Evolutionary conservation across 495 filamentous ascomycete species (phyloP).

Genomic region (Cetradonia linearis): DNA sequence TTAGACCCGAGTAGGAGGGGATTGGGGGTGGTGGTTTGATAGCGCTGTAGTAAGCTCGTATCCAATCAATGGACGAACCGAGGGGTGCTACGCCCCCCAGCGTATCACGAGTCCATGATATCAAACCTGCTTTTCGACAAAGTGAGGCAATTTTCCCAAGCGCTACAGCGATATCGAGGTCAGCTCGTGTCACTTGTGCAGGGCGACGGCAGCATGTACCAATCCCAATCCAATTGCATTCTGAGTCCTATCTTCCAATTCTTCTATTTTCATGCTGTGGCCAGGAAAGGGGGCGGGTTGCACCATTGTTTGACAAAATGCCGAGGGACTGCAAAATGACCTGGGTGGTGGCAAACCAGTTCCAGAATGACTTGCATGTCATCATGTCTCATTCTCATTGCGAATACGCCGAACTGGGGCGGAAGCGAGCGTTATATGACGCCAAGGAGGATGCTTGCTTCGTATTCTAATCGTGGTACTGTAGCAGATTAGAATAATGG

Average conservation of each 20-base stretch:
- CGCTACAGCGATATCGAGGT: not conserved
- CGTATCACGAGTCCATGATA: constrained; percentile 8
- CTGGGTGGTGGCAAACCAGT: not conserved
- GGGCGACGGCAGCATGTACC: not conserved
- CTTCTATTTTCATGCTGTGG: not conserved
- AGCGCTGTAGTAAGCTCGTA: constrained; percentile 1
- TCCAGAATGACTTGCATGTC: constrained; percentile 10
- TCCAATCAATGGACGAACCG: constrained; percentile 10
- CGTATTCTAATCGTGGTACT: not conserved
- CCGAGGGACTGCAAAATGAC: constrained; percentile 1
- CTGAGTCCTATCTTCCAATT: not conserved
- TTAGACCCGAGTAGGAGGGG: not conserved
- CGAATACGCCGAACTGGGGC: not conserved
- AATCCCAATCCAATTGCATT: not conserved
- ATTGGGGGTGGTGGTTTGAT: constrained; percentile 5
- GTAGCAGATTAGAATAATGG: not conserved
- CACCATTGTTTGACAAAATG: constrained; percentile 1
- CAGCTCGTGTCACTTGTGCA: not conserved
- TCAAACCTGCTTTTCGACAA: constrained; percentile 4
- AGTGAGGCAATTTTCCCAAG: not conserved
- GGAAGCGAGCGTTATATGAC: not conserved
- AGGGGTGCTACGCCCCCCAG: constrained; percentile 11
- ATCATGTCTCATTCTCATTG: not conserved
- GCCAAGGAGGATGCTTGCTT: constrained; percentile 5
- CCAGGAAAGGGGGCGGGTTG: constrained; percentile 11